phyloP scores from a whole-genome alignment of 352 stramenopile genomes.

The Phytopythium delawarense region DNA sequence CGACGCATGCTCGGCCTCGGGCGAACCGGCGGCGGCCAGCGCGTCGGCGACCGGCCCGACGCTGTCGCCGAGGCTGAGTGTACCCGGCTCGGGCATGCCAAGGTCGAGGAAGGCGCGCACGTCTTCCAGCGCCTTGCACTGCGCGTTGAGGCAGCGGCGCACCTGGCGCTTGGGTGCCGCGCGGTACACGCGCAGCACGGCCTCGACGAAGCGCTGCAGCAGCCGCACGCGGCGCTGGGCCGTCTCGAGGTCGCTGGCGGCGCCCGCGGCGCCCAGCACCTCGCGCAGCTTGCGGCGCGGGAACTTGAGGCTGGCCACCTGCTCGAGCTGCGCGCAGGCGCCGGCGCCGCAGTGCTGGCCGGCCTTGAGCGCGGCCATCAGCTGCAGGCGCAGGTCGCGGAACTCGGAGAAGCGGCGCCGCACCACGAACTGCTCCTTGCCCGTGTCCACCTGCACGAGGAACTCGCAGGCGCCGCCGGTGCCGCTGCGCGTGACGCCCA shows the following conservation, averaged over 20 bases:
- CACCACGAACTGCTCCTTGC: slow-evolving; percentile 43
- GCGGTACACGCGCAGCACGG: slow-evolving; percentile 48
- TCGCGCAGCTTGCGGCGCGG: slow-evolving; percentile 32
- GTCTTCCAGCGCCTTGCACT: slow-evolving; percentile 36
- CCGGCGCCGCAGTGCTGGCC: slow-evolving; percentile 30
- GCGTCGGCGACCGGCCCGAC: slow-evolving; percentile 10
- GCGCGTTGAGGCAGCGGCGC: slow-evolving; percentile 50
- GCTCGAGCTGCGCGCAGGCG: slow-evolving; percentile 34
- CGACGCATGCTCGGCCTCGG: not conserved
- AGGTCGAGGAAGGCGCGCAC: slow-evolving; percentile 54
- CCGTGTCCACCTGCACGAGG: slow-evolving; percentile 51
- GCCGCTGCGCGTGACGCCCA: slow-evolving; percentile 31
- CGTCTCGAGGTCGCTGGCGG: slow-evolving; percentile 20
- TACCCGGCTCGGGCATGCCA: slow-evolving; percentile 5
- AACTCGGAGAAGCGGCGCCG: slow-evolving; percentile 74
- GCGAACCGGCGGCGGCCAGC: not conserved
- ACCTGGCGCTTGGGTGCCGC: slow-evolving; percentile 37
- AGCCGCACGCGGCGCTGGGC: slow-evolving; percentile 28
- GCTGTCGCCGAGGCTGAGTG: slow-evolving; percentile 16
- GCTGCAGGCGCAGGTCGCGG: slow-evolving; percentile 43
- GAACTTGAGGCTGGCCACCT: slow-evolving; percentile 53
- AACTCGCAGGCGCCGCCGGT: slow-evolving; percentile 43
- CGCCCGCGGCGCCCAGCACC: slow-evolving; percentile 3
- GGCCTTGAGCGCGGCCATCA: slow-evolving; percentile 26
- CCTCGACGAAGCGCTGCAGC: slow-evolving; percentile 53